Base-by-base conservation (phyloP, 148 eudicot genomes). In the Linanthus parryae region DNA sequence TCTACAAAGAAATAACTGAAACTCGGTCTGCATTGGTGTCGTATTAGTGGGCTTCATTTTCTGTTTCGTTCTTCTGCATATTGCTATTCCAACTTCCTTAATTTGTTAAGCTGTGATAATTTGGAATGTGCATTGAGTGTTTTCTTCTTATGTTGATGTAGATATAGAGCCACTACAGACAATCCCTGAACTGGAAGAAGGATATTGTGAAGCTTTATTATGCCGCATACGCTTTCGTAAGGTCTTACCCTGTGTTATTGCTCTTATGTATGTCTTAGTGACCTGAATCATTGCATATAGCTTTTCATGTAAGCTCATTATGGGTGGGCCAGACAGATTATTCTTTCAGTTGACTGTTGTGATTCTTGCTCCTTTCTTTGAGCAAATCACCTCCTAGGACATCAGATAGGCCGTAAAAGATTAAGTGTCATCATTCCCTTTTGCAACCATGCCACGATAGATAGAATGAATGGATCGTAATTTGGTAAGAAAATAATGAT, bases 201-300 rank as follows among this genome's bases (percentile, higher is more conserved):
- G 89, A 48, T 77, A 77, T 35, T 92, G 96, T 76, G 77, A 65
- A 72, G 87, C 96, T 63, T 44, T 92, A 54, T 66, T 92, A 69
- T 92, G 91, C 71, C 96, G 98, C 52, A 71, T 87, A 68, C 98
- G 96, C 72, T 92, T 92, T 79, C 96, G 98, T 92, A 92, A 92
- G 98, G 98, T 92, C 90, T 84, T 82, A 73, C 68, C 71, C 73
- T 73, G 45, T 69, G 77, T 61, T 69, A 41, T 22, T 29, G 13
- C 48, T 58, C 26, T 52, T 38, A 45, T 30, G 15, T 18, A 20
- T 23, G 54, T 36, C 46, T 50, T 26, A 16, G 18, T 50, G 36
- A 35, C 21, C 14, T 30, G 24, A 25, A 21, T 15, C 5, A 22
- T 37, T 37, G 48, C 24, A 2, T 26, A 21, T 40, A 22, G 39